Base-by-base conservation (phyloP, 2,329 filamentous ascomycete genomes). In the Talaromyces marneffei region DNA sequence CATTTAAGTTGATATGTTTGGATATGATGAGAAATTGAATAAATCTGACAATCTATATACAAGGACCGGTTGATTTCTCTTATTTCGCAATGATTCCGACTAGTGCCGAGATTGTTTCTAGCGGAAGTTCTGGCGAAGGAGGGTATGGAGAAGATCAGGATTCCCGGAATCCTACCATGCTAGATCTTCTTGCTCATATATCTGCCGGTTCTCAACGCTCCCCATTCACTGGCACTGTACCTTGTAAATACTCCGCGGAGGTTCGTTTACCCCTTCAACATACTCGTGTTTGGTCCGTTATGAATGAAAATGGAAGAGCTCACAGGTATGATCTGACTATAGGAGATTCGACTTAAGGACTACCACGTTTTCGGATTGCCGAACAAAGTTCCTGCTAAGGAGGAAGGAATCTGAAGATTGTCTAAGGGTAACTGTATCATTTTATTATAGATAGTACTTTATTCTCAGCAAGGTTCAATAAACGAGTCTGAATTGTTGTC, bases 341-440 rank as follows among this genome's bases (percentile, higher is more conserved):
- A 62, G 60, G 60, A 62, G 27, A 48, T 62, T 12, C 31, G 60
- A 50, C 56, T 62, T 6, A 59, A 59, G 42, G 56, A 62, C 25
- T 62, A 62, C 16, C 2, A 55, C 3, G 2, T 42, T 14, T 29
- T 39, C 9, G 46, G 37, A 31, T 16, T 52, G 25, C 35, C 7
- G 52, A 40, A 12, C 18, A 55, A 27, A 55, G 20, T 40, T 18
- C 25, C 31, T 55, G 20, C 33, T 27, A 18, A 27, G 23, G 27
- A 39, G 33, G 20, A 10, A 25, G 33, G 23, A 10, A 2, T 20
- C 10, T 2, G 2, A 14, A 16, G 14, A 18, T 10, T 23, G 9
- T 52, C 4, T 2, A 52, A 20, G 18, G 6, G n/a, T 23, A 12
- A 8, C 2, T 23, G 9, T 4, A 50, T 33, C 9, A 12, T 31